phyloP scores from a whole-genome alignment of 2,329 filamentous ascomycete genomes.

The Pseudogymnoascus sp. region DNA sequence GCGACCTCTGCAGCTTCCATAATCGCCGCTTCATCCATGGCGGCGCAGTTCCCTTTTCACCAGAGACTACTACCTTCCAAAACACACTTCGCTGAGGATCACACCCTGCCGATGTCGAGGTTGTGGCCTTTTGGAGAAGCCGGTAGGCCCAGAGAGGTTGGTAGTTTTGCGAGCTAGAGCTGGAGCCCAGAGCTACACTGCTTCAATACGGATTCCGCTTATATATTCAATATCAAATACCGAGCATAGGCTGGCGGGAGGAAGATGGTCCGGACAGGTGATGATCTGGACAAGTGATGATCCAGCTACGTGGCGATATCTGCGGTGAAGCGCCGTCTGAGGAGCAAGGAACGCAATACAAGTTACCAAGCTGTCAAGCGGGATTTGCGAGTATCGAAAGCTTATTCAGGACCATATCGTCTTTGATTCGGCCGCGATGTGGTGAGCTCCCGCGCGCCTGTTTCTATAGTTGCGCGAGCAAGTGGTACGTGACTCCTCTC shows the following conservation, averaged over 20 bases:
- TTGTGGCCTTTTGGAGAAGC: not conserved
- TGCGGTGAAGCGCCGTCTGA: not conserved
- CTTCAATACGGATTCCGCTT: not conserved
- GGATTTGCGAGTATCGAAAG: not conserved
- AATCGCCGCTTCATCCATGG: slow-evolving; percentile 2
- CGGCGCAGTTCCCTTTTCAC: not conserved
- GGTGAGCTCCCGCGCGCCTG: not conserved
- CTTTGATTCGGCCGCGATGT: not conserved
- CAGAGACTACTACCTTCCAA: not conserved
- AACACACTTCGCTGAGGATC: not conserved
- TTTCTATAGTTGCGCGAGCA: slow-evolving; percentile 1
- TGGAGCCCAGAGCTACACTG: not conserved
- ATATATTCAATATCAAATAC: not conserved
- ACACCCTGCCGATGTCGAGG: not conserved
- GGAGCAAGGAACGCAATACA: not conserved
- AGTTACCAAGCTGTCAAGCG: not conserved
- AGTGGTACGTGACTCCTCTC: not conserved
- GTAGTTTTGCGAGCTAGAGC: not conserved
- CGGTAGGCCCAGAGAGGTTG: not conserved
- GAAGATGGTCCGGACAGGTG: not conserved
- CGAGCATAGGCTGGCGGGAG: not conserved
- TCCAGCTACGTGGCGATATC: not conserved
- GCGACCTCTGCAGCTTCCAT: slow-evolving; percentile 5
- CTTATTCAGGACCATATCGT: slow-evolving; percentile 1
- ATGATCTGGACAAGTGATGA: not conserved